A percentile compares a stretch with the other conserved stretches of the same genome.
Evolutionary conservation across 371 early-diverging fungal genomes (phyloP).

Genomic region (Circinella umbellata): DNA sequence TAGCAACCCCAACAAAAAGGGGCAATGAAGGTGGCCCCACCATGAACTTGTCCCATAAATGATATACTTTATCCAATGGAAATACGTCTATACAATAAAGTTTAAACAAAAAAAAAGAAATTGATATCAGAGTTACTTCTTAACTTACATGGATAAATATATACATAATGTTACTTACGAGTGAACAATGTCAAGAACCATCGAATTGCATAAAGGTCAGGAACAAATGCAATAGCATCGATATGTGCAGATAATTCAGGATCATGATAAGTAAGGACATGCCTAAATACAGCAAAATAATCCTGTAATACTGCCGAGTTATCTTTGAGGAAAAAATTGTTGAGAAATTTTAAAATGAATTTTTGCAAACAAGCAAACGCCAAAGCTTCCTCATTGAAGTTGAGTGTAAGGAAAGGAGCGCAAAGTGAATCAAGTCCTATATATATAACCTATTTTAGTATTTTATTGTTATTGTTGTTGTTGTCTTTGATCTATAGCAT

Average conservation of each 20-base stretch:
- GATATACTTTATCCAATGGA: constrained; percentile 78
- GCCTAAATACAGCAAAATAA: constrained; percentile 67
- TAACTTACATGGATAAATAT: no score
- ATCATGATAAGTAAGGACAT: constrained; percentile 74
- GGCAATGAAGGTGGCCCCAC: constrained; percentile 70
- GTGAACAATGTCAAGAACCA: constrained; percentile 88
- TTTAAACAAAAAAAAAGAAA: no score
- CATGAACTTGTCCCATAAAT: constrained; percentile 79
- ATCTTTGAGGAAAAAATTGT: constrained; percentile 73
- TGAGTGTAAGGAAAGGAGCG: constrained; percentile 77
- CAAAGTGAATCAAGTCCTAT: constrained; percentile 79
- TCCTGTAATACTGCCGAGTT: constrained; percentile 72
- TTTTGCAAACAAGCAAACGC: constrained; percentile 71
- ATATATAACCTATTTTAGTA: neutral
- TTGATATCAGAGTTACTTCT: no score
- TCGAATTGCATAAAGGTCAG: constrained; percentile 82
- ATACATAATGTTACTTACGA: constrained; percentile 50
- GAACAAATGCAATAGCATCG: constrained; percentile 65
- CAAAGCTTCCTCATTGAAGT: constrained; percentile 75
- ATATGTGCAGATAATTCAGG: constrained; percentile 75
- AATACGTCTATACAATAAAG: constrained; percentile 63
- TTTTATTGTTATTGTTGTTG: no score
- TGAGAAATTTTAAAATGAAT: constrained; percentile 70
- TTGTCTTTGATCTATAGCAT: neutral
- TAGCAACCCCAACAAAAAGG: constrained; percentile 73